phyloP scores from a whole-genome alignment of 805 yeast genomes.

The Brettanomyces bruxellensis region DNA sequence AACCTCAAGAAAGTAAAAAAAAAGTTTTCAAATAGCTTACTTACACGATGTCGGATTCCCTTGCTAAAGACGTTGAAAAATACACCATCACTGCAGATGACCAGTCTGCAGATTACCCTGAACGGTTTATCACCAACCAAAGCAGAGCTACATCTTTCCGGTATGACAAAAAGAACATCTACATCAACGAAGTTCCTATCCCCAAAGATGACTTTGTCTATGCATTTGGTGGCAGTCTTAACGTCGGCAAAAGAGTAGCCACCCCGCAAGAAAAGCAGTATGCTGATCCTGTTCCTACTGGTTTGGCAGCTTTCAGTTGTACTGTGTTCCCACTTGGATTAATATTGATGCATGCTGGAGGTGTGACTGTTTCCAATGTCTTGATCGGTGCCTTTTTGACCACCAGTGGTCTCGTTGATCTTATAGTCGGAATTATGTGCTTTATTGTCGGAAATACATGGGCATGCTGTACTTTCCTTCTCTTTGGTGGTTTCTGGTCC shows the following conservation, averaged over 20 bases:
- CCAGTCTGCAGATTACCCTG: not conserved
- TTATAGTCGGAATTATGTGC: slow-evolving; percentile 45
- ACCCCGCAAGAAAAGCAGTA: slow-evolving; percentile 18
- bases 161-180: slow-evolving; percentile 23
- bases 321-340: slow-evolving; percentile 41
- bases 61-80: slow-evolving; percentile 20
- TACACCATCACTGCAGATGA: slow-evolving; percentile 8
- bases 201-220: slow-evolving; percentile 45
- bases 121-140: not conserved
- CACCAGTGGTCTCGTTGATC: slow-evolving; percentile 41
- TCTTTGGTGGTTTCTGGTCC: slow-evolving; percentile 50
- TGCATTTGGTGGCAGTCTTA: slow-evolving; percentile 55
- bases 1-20: too few relatives aligned
- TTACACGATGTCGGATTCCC: slow-evolving; percentile 9
- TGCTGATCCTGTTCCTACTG: slow-evolving; percentile 47
- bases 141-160: not conserved
- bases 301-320: slow-evolving; percentile 39
- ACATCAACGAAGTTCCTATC: slow-evolving; percentile 34
- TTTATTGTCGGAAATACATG: slow-evolving; percentile 43
- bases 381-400: slow-evolving; percentile 38
- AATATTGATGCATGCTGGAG: slow-evolving; percentile 35
- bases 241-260: slow-evolving; percentile 29
- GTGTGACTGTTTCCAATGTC: slow-evolving; percentile 33
- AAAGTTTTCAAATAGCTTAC: not conserved
- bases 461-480: slow-evolving; percentile 43